Evolutionary conservation across 768 basidiomycete species (phyloP), one percentile per base, ranked within the genome.

Genomic region (Psilocybe subaeruginosa): DNA sequence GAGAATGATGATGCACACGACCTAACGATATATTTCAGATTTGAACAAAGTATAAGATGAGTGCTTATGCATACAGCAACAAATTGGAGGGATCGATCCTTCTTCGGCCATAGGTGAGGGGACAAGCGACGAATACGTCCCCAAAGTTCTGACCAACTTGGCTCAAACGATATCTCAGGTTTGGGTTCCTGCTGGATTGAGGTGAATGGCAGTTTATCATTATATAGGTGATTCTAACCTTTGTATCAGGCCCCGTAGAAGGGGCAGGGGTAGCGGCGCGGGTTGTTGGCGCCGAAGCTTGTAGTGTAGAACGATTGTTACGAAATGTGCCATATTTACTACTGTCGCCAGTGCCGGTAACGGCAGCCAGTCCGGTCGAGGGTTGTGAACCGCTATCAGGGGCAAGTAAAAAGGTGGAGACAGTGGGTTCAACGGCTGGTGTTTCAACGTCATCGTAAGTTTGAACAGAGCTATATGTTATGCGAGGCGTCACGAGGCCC

Each of bases 91-190:
- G 80, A 80, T 33, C 71, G 69, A 62, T 78, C 84, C 64, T 86
- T 90, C 35, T 81, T 80, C 4, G 95, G 95, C 93, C 94, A 97
- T 8, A 97, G 84, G 75, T 91, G 91, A 1, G 94, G 95, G 12
- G 82, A 73, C 45, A 97, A 79, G 50, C 84, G 84, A 51, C 78
- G 77, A 59, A 96, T 76, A 47, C 93, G 86, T 14, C 71, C 77
- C 74, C 83, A 81, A 39, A 93, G 77, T 71, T 93, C 91, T 19
- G 76, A 65, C 89, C 91, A 93, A 5, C 88, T 82, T 8, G 91
- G 88, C 59, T 91, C 87, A 23, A 84, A 74, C 3, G 79, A 71
- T 41, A 87, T 76, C 64, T 89, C 82, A 52, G 84, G 78, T 72
- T 85, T 81, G 17, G 68, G 46, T 68, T 78, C 73, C 57, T 72